Evolutionary conservation across 1,139 yeast genomes (phyloP), one percentile per base, ranked within the genome.

Genomic region (Saccharomyces hybrid): DNA sequence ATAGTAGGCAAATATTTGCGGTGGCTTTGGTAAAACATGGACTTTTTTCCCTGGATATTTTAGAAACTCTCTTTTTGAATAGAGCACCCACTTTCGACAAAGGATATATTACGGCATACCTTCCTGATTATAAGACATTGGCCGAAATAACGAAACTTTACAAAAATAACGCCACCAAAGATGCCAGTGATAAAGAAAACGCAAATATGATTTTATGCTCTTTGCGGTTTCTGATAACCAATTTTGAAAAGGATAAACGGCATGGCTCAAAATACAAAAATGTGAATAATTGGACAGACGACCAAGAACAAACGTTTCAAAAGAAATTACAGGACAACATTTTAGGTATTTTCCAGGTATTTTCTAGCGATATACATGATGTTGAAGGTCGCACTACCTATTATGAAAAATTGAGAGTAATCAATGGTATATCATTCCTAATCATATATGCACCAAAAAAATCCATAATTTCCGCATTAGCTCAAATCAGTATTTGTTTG

Each of bases 401-500:
- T 62, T 75, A 84, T 54, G 91, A 88, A 55, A 88, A 88, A 65
- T 73, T 84, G 1, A 79, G 83, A 48, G 86, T 95, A 1, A 76
- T 93, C 7, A 75, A 81, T 53, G 96, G 96, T 0, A 79, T 93
- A 44, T 81, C 83, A 49, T 82, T 85, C 59, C 72, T 91, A 44
- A 81, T 88, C 21, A 75, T 77, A 52, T 58, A 64, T 54, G 77
- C 83, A n/a, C 77, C 87, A 29, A 82, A 83, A 4, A 68, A 76
- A 3, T 78, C 85, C 1, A 81, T 88, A 16, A 81, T 86, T 2
- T 80, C 89, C 3, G 93, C 95, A 0, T 73, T 91, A 38, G 96
- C 97, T 0, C 99, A 93, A 66, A 80, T 95, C 4, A 85, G 90
- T 56, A 86, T 96, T 0, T 87, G 96, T 62, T 73, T 95, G 19